Percentiles rank a stretch among this genome's conserved stretches.
Evolutionary conservation across 352 stramenopile genomes (phyloP).

Genomic region (Phytophthora pistaciae): DNA sequence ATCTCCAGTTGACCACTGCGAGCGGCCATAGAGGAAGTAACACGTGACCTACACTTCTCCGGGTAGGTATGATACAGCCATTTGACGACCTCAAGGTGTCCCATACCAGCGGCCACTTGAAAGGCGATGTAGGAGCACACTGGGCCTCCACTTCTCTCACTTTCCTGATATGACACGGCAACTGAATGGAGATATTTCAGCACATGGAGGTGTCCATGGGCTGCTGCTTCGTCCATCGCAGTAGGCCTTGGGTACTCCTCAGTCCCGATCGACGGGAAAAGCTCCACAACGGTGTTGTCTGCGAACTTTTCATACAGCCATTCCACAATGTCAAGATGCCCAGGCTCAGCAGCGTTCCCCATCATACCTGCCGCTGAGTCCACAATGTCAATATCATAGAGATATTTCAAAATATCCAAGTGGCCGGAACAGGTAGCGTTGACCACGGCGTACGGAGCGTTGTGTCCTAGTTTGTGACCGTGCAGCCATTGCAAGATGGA

Average conservation of each 20-base stretch:
- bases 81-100: not conserved
- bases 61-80: not conserved
- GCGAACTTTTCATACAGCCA: conserved; percentile 1
- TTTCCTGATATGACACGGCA: not conserved
- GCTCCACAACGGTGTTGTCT: not conserved
- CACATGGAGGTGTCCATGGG: conserved; percentile 1
- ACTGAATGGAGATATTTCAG: not conserved
- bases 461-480: not conserved
- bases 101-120: not conserved
- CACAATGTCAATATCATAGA: not conserved
- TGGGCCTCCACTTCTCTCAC: not conserved
- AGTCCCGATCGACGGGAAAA: not conserved
- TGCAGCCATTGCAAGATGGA: conserved; percentile 14
- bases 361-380: not conserved
- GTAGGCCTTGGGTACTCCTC: not conserved
- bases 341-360: not conserved
- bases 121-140: not conserved
- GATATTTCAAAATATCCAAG: conserved; percentile 20
- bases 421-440: conserved; percentile 7
- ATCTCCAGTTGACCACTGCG: conserved; percentile 18
- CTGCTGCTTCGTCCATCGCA: not conserved
- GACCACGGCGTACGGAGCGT: conserved; percentile 14
- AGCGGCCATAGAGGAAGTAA: conserved; percentile 6
- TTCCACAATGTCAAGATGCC: not conserved
- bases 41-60: not conserved